Evolutionary conservation across 2,329 filamentous ascomycete species (phyloP), one percentile per base, ranked within the genome.

Genomic region (Diaporthe caulivora): DNA sequence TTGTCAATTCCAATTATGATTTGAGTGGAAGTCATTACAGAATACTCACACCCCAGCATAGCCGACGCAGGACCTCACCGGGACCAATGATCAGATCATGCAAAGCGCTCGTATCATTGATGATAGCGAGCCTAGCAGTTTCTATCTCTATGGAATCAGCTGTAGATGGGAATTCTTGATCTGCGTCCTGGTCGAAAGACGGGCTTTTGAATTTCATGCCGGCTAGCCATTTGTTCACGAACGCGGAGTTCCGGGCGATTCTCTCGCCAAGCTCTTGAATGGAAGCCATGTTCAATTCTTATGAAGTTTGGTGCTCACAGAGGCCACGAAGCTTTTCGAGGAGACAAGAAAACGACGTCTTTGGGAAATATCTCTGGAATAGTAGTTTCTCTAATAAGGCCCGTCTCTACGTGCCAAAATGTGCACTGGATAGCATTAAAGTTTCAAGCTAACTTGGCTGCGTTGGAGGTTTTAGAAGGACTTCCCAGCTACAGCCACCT

Each of bases 131-230:
- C 2, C 58, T 24, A 21, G 58, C 58, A 13, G 40, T n/a, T 13
- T 62, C 58, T 62, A 62, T 31, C 17, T 44, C 58, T 21, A 26
- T 37, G 3, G 40, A 47, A 2, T 42, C 40, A 17, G 24, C 58
- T 18, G 58, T 62, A 6, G 58, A 47, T 8, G 58, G 58, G 26
- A 62, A 62, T 21, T 62, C 40, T 18, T 62, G 58, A 26, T 62
- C 58, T 47, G 58, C 58, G 31, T 62, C 58, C 40, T 44, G 58
- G 7, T 62, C 24, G 58, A 62, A 62, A 31, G 58, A 62, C 10
- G 17, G 40, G 6, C 9, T 47, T 47, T 13, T 18, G 58, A 17
- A 62, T 62, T 62, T 47, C 40, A 31, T 47, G 26, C 40, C 47
- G 40, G 58, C 58, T 17, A 62, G 58, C 58, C 58, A 62, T 26